phyloP scores from a whole-genome alignment of 495 filamentous ascomycete genomes.

The Penicillium coffeae region DNA sequence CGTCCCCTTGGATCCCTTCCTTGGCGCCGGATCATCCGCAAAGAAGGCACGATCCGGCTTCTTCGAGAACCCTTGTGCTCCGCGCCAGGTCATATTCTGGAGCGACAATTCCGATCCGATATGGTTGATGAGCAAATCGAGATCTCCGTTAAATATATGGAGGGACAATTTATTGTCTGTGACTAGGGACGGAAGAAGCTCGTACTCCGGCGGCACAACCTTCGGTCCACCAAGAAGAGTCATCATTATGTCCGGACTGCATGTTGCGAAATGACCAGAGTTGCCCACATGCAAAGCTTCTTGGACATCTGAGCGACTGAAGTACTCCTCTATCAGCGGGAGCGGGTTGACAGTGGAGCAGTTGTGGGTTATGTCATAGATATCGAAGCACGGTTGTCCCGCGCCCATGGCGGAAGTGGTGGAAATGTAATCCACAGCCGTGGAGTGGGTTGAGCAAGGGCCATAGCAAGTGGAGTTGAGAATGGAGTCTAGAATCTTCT shows the following conservation, averaged over 20 bases:
- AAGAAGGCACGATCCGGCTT: slow-evolving; percentile 19
- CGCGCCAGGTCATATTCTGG: slow-evolving; percentile 42
- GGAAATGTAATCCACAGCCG: slow-evolving; percentile 29
- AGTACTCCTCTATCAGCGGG: slow-evolving; percentile 26
- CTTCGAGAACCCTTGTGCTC: slow-evolving; percentile 27
- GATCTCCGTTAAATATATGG: slow-evolving; percentile 38
- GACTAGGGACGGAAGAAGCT: slow-evolving; percentile 30
- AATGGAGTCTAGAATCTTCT: slow-evolving; percentile 27
- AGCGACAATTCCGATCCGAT: slow-evolving; percentile 33
- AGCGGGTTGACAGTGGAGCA: slow-evolving; percentile 27
- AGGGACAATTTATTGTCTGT: slow-evolving; percentile 32
- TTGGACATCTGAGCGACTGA: slow-evolving; percentile 35
- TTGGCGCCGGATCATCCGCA: slow-evolving; percentile 23
- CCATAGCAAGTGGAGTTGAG: slow-evolving; percentile 36
- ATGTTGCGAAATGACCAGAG: slow-evolving; percentile 23
- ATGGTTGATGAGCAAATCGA: slow-evolving; percentile 41
- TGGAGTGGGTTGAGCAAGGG: slow-evolving; percentile 37
- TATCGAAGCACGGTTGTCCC: slow-evolving; percentile 24
- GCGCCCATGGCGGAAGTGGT: slow-evolving; percentile 10
- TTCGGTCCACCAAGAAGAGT: slow-evolving; percentile 17
- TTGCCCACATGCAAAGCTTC: slow-evolving; percentile 27
- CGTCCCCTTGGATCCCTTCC: neutral
- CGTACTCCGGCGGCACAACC: slow-evolving; percentile 26
- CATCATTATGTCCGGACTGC: slow-evolving; percentile 28
- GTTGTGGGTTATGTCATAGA: slow-evolving; percentile 35